These are phyloP conservation scores for Lolium multiflorum DNA, from an alignment of 176 grass and related monocot genomes.

Conservation along the genomic window DNA sequence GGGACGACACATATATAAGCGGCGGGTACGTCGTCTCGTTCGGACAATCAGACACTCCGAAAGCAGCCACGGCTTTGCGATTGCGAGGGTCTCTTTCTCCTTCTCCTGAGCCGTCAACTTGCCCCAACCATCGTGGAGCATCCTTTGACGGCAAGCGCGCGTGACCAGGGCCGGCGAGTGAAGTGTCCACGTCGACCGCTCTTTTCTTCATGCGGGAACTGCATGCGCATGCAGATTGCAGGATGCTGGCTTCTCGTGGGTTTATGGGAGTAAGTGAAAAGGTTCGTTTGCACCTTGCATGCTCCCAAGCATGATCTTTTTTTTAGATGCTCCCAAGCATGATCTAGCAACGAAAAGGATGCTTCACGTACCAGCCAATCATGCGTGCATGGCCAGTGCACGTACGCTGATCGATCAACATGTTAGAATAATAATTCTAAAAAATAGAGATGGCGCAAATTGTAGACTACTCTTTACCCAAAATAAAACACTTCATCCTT, in stretches of 20 bases:
- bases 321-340: too few relatives aligned
- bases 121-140: not conserved
- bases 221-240: not conserved
- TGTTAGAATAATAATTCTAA: too few relatives aligned
- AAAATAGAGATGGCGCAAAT: too few relatives aligned
- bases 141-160: not conserved
- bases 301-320: too few relatives aligned
- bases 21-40: not conserved
- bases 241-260: not conserved
- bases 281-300: not conserved
- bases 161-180: not conserved
- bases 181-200: not conserved
- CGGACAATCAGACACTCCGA: not conserved
- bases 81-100: not conserved
- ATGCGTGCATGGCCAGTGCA: too few relatives aligned
- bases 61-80: not conserved
- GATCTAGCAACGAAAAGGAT: too few relatives aligned
- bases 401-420: too few relatives aligned
- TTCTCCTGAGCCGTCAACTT: not conserved
- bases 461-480: too few relatives aligned
- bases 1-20: too few relatives aligned
- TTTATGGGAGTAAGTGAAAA: constrained; percentile 25
- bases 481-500: too few relatives aligned
- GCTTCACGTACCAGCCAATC: too few relatives aligned
- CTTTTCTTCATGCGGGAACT: not conserved